Base-by-base conservation (phyloP, 2,329 filamentous ascomycete genomes). In the Fusarium tanahbumbuense region DNA sequence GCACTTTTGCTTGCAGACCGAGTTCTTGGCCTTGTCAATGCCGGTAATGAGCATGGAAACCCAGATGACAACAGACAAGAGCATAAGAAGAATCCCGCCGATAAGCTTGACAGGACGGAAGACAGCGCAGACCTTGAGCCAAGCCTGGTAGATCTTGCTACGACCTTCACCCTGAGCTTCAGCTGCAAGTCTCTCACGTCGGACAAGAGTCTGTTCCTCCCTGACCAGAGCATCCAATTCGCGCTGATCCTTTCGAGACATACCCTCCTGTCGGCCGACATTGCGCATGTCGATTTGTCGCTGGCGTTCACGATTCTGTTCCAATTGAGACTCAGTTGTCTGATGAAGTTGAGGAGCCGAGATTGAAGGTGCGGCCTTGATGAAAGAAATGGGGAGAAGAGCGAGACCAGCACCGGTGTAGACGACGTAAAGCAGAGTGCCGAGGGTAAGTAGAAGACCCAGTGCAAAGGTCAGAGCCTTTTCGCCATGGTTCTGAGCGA, bases 21-120 rank as follows among this genome's bases (percentile, higher is more conserved):
- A 98, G 83, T 98, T 98, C 80, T 92, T 94, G 37, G 94, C 93
- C 83, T 98, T 98, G 87, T 99, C 96, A 76, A 98, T 94, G 72
- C 90, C 92, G 0, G 95, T 98, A 77, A 98, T 92, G 73, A 98
- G 87, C 93, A 99, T 98, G 15, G 93, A 97, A 11, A 91, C 87
- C 87, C 93, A 97, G 72, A 97, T 87, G 44, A 97, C 72, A 16
- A 97, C 80, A 1, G 93, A 86, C 23, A 97, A 78, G 3, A 93
- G 71, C 32, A 98, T 85, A 5, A 98, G 83, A 0, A 97, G 73
- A 50, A 98, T 84, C 16, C 96, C 96, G 3, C 93, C 92, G 16
- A 98, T 80, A 44, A 98, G 88, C 83, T 97, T 97, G 74, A 99
- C 83, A 2, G 96, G 96, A 10, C 94, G 89, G 80, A 98, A 92